phyloP scores from a whole-genome alignment of 208 protist species.

The Phytomonas francai region DNA sequence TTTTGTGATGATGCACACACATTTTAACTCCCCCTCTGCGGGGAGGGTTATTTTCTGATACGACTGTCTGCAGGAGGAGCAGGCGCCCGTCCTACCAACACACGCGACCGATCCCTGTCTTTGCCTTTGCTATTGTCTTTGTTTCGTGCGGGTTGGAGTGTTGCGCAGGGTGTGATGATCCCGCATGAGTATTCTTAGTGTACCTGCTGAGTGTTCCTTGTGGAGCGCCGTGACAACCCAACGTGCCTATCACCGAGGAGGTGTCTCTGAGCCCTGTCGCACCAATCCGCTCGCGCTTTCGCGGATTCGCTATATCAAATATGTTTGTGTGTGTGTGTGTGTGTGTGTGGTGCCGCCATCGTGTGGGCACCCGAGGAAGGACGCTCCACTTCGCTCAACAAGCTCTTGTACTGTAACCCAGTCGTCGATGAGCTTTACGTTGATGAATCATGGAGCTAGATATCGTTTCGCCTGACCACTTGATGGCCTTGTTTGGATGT shows the following conservation, averaged over 20 bases:
- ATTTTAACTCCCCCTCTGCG: not conserved
- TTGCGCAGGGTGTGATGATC: not conserved
- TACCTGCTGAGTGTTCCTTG: not conserved
- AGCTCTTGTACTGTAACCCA: not conserved
- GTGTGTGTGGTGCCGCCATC: not conserved
- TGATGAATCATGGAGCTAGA: not conserved
- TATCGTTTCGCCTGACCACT: not conserved
- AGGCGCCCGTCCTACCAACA: not conserved
- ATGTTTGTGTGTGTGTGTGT: too few relatives aligned
- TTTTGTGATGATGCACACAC: not conserved
- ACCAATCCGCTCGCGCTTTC: not conserved
- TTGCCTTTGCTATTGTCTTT: too few relatives aligned
- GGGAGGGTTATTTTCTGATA: not conserved
- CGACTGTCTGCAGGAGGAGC: not conserved
- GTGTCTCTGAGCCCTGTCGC: not conserved
- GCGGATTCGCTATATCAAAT: not conserved
- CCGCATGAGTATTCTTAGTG: not conserved
- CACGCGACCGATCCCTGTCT: not conserved
- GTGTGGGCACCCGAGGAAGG: not conserved
- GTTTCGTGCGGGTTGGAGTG: not conserved
- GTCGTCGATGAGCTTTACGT: not conserved
- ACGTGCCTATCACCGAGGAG: not conserved
- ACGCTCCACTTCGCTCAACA: not conserved
- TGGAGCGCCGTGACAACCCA: not conserved
- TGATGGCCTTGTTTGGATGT: not conserved